These are phyloP conservation scores for Lasiosphaeriaceae sp. DNA, from an alignment of 495 filamentous ascomycete genomes.

Conservation along the genomic window DNA sequence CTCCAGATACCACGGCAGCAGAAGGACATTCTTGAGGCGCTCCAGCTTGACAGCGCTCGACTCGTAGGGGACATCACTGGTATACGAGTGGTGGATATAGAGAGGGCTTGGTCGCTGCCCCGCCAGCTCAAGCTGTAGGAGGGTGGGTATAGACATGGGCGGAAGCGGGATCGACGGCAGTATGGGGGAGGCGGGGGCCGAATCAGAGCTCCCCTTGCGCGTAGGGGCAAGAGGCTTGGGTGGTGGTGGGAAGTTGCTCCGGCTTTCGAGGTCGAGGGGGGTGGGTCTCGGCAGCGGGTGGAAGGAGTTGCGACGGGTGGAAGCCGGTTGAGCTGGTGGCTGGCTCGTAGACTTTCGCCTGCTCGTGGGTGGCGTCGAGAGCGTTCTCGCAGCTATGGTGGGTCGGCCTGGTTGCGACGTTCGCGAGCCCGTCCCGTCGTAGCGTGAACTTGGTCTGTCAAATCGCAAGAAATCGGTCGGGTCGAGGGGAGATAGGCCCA, in stretches of 20 bases:
- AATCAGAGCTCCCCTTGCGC: constrained; percentile 22
- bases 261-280: constrained; percentile 29
- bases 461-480: neutral
- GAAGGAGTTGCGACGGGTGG: constrained; percentile 30
- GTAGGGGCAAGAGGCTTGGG: constrained; percentile 6
- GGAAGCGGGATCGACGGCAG: constrained; percentile 71
- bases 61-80: constrained; percentile 79
- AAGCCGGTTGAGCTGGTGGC: constrained; percentile 15
- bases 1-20: constrained; percentile 80
- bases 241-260: constrained; percentile 13
- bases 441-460: neutral
- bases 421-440: neutral
- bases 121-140: constrained; percentile 83
- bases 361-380: constrained; percentile 43
- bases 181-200: constrained; percentile 59
- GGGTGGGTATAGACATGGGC: constrained; percentile 80
- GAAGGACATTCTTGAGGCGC: constrained; percentile 82
- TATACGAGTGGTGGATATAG: constrained; percentile 77
- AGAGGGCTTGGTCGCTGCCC: constrained; percentile 77
- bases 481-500: constrained; percentile 1
- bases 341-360: constrained; percentile 30
- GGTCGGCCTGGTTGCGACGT: constrained; percentile 13
- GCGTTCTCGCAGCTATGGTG: constrained; percentile 26
- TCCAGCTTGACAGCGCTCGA: constrained; percentile 95
- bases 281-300: constrained; percentile 23